These are phyloP conservation scores for Colletotrichum somersetense DNA, from an alignment of 2,329 filamentous ascomycete genomes.

Conservation along the genomic window DNA sequence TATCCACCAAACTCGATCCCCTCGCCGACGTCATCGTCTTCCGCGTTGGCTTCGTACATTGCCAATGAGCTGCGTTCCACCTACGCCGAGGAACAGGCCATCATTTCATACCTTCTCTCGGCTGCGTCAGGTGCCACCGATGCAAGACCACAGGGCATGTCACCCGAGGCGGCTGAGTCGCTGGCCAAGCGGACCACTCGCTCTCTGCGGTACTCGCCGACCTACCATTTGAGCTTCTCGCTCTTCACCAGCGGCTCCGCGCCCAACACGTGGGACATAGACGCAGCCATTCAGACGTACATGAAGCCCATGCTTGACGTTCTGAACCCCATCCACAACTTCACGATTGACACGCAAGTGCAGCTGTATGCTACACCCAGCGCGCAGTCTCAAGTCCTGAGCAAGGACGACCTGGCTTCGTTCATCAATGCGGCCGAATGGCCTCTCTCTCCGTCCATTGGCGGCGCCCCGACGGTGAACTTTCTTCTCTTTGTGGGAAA, in stretches of 20 bases:
- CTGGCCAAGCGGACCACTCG: constrained; percentile 81
- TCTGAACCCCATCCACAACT: constrained; percentile 88
- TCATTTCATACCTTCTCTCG: constrained; percentile 81
- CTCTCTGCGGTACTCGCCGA: constrained; percentile 90
- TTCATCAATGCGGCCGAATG: constrained; percentile 99
- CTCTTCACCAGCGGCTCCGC: constrained; percentile 84
- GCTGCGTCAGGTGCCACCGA: constrained; percentile 66
- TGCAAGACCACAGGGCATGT: constrained; percentile 59
- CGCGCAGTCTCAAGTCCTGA: constrained; percentile 74
- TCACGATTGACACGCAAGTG: constrained; percentile 95
- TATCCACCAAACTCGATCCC: constrained; percentile 79
- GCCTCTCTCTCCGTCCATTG: constrained; percentile 95
- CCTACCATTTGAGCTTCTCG: constrained; percentile 96
- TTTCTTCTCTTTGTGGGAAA: constrained; percentile 93
- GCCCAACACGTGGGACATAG: constrained; percentile 93
- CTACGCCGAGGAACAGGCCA: constrained; percentile 90
- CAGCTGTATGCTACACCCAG: constrained; percentile 87
- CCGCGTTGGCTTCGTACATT: constrained; percentile 80
- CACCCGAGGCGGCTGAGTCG: constrained; percentile 66
- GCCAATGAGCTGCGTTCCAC: constrained; percentile 81
- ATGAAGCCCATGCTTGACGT: constrained; percentile 85
- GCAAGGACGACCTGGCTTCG: constrained; percentile 88
- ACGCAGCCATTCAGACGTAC: constrained; percentile 83
- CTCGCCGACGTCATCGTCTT: constrained; percentile 76
- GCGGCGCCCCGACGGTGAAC: constrained; percentile 92